phyloP scores from a whole-genome alignment of 2,329 filamentous ascomycete genomes.

The Pseudogymnoascus sp. region DNA sequence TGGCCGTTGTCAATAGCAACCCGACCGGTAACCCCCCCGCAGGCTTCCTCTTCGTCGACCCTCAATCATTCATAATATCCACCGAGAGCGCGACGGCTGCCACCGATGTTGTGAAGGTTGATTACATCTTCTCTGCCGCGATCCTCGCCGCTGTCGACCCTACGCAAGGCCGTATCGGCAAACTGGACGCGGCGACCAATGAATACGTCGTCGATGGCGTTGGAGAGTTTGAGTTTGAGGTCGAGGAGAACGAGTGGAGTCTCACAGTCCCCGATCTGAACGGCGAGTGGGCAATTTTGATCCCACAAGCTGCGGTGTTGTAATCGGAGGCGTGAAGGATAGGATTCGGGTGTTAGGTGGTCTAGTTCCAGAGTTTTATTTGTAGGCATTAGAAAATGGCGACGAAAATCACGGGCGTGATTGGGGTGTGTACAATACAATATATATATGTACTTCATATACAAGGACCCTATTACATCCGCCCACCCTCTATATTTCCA shows the following conservation, averaged over 20 bases:
- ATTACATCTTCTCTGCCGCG: slow-evolving; percentile 18
- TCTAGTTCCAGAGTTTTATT: background rate
- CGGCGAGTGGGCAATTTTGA: slow-evolving; percentile 18
- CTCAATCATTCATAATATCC: slow-evolving; percentile 8
- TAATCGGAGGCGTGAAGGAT: background rate
- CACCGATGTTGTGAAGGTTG: background rate
- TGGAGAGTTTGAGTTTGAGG: slow-evolving; percentile 35
- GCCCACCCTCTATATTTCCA: background rate
- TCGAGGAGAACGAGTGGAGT: slow-evolving; percentile 32
- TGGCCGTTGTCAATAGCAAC: background rate
- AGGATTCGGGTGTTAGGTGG: background rate
- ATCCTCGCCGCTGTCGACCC: slow-evolving; percentile 27
- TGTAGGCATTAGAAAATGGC: background rate
- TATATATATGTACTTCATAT: background rate
- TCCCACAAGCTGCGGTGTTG: background rate
- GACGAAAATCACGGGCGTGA: background rate
- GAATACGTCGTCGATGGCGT: slow-evolving; percentile 32
- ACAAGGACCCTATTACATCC: background rate
- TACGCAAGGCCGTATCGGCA: slow-evolving; percentile 28
- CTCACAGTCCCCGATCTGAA: slow-evolving; percentile 17
- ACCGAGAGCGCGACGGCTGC: slow-evolving; percentile 23
- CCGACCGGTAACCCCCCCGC: background rate
- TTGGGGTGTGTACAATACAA: background rate
- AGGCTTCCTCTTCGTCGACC: background rate
- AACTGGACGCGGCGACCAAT: slow-evolving; percentile 29